Evolutionary conservation across 2,329 filamentous ascomycete genomes (phyloP).

Genomic region (Nothophaeocryptopus gaeumannii): DNA sequence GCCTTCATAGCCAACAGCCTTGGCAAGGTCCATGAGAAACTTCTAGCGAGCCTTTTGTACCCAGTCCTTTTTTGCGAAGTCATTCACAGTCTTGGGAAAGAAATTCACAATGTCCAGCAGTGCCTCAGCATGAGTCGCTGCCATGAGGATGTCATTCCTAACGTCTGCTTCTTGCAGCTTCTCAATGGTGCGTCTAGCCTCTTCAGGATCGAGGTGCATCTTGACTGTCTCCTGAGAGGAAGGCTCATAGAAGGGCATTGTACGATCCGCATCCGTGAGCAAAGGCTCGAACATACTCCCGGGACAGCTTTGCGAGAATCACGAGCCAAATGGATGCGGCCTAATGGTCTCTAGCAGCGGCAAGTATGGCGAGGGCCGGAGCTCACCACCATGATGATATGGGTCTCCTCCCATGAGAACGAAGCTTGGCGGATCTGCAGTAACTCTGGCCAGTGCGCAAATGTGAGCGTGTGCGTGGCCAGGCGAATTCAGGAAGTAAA

Average conservation of each 20-base stretch:
- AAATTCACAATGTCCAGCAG: constrained; percentile 47
- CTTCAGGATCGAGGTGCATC: constrained; percentile 31
- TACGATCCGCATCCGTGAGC: constrained; percentile 30
- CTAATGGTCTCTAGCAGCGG: constrained; percentile 40
- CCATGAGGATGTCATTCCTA: constrained; percentile 44
- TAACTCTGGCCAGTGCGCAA: constrained; percentile 47
- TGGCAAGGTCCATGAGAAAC: constrained; percentile 51
- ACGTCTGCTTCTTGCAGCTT: constrained; percentile 50
- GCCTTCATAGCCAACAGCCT: constrained; percentile 13
- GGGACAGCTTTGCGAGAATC: constrained; percentile 36
- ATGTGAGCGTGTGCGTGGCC: constrained; percentile 54
- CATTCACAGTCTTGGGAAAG: constrained; percentile 51
- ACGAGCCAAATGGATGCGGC: constrained; percentile 40
- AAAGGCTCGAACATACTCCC: constrained; percentile 41
- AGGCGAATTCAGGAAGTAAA: constrained; percentile 54
- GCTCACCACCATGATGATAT: constrained; percentile 44
- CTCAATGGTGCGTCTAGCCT: constrained; percentile 41
- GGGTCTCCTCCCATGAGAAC: constrained; percentile 52
- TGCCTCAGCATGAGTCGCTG: constrained; percentile 49
- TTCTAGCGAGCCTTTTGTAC: constrained; percentile 47
- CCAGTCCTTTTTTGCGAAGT: constrained; percentile 48
- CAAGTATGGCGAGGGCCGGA: constrained; percentile 44
- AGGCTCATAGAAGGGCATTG: constrained; percentile 28
- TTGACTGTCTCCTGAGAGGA: constrained; percentile 28
- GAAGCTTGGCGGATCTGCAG: constrained; percentile 38